Percentiles rank a stretch among this genome's conserved stretches.
Conservation (phyloP, 345 rosid species). For the Geranium brycei region DNA sequence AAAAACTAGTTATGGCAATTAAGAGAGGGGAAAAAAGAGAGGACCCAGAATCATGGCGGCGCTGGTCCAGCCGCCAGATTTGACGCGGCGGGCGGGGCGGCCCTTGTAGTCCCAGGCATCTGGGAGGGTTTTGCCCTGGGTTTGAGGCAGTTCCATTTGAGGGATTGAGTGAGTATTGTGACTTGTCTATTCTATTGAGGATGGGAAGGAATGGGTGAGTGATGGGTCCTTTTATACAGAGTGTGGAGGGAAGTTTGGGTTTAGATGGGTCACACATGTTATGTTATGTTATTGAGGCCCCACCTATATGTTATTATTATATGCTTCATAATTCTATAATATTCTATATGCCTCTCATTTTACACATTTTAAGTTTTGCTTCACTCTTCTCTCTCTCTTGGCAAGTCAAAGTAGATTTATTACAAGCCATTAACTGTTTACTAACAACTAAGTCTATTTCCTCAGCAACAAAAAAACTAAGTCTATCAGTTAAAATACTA, state of each 20-base stretch:
- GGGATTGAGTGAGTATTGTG: no score
- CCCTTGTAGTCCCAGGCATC: slow-evolving; percentile 97
- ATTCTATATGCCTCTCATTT: no score
- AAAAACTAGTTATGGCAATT: no score
- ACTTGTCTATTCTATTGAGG: background rate
- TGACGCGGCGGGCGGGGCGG: slow-evolving; percentile 48
- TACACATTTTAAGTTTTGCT: no score
- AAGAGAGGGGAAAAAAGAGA: background rate
- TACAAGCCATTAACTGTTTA: no score
- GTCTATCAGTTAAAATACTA: no score
- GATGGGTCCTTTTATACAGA: background rate
- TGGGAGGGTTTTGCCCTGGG: slow-evolving; percentile 33
- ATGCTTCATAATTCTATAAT: no score
- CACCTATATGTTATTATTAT: background rate
- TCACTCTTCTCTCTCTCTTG: no score
- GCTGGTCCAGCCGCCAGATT: slow-evolving; percentile 79
- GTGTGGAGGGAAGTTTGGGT: background rate
- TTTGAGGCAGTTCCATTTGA: slow-evolving; percentile 37
- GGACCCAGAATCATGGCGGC: slow-evolving; percentile 92
- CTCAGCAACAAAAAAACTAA: no score
- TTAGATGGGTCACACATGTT: background rate
- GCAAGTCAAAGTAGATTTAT: no score
- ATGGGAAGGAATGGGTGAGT: background rate
- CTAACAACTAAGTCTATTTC: no score
- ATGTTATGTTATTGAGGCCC: background rate